These are phyloP conservation scores for Colletotrichum sp. DNA, from an alignment of 2,329 filamentous ascomycete species.

Conservation along the genomic window DNA sequence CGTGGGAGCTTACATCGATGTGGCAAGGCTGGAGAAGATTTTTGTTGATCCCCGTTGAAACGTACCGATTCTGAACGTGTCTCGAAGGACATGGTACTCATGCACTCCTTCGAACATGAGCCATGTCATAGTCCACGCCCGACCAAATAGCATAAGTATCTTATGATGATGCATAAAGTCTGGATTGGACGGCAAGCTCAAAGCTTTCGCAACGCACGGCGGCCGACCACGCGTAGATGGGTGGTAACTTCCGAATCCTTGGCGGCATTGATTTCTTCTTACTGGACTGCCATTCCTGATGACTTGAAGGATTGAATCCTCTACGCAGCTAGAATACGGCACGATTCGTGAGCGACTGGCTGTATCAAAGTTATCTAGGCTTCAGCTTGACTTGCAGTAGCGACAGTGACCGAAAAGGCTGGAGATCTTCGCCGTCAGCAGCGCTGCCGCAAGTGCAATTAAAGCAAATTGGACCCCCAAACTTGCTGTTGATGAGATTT, in stretches of 20 bases:
- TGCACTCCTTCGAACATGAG: neutral
- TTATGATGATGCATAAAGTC: neutral
- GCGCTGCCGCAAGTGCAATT: too few species aligned
- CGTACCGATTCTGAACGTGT: neutral
- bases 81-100: neutral
- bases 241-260: neutral
- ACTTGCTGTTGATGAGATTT: too few species aligned
- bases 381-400: neutral
- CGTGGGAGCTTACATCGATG: fast-evolving
- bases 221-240: neutral
- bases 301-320: neutral
- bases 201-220: neutral
- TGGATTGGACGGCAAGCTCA: neutral
- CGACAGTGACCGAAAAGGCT: neutral
- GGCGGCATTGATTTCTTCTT: neutral
- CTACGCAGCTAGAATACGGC: neutral
- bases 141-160: too few species aligned
- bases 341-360: neutral
- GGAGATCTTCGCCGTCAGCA: neutral
- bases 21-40: neutral
- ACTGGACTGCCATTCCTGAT: neutral
- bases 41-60: neutral
- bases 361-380: neutral
- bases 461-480: too few species aligned
- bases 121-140: neutral